Percentiles rank a stretch among this genome's conserved stretches.
phyloP scores from a whole-genome alignment of 352 stramenopile genomes.

The Phytophthora pinifolia region DNA sequence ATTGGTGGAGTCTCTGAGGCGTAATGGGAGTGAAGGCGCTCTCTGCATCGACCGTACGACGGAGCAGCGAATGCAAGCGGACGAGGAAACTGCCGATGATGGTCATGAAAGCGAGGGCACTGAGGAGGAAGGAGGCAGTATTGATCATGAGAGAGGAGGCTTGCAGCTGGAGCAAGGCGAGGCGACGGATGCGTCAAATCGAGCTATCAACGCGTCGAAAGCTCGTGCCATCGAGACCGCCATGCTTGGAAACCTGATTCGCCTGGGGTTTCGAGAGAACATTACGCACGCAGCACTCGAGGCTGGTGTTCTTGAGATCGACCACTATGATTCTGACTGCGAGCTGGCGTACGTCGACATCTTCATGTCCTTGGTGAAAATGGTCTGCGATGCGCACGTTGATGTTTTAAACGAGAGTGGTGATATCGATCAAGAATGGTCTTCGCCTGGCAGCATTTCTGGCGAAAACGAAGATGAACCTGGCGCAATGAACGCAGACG shows the following conservation, averaged over 20 bases:
- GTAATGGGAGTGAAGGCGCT: background rate
- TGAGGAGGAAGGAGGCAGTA: slow-evolving; percentile 4
- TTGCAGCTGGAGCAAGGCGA: slow-evolving; percentile 30
- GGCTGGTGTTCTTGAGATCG: slow-evolving; percentile 58
- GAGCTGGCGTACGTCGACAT: slow-evolving; percentile 83
- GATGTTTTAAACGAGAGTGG: slow-evolving; percentile 33
- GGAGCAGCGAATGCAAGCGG: background rate
- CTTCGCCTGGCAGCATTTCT: background rate
- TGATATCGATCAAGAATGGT: slow-evolving; percentile 8
- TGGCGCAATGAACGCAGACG: background rate
- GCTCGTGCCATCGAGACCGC: slow-evolving; percentile 53
- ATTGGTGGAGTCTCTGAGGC: slow-evolving; percentile 5
- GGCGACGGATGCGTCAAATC: slow-evolving; percentile 46
- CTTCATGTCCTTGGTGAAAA: slow-evolving; percentile 74
- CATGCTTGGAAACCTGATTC: slow-evolving; percentile 51
- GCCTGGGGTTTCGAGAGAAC: slow-evolving; percentile 49
- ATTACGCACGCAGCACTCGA: slow-evolving; percentile 52
- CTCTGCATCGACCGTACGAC: background rate
- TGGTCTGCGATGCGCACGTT: slow-evolving; percentile 72
- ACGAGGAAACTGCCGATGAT: slow-evolving; percentile 12
- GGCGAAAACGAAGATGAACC: background rate
- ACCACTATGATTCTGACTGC: slow-evolving; percentile 69
- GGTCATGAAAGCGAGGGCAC: slow-evolving; percentile 8
- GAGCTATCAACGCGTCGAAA: slow-evolving; percentile 65
- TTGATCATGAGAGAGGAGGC: background rate